Base-by-base conservation (phyloP, 192 early-diverging fungal genomes). In the Umbelopsis ramanniana region DNA sequence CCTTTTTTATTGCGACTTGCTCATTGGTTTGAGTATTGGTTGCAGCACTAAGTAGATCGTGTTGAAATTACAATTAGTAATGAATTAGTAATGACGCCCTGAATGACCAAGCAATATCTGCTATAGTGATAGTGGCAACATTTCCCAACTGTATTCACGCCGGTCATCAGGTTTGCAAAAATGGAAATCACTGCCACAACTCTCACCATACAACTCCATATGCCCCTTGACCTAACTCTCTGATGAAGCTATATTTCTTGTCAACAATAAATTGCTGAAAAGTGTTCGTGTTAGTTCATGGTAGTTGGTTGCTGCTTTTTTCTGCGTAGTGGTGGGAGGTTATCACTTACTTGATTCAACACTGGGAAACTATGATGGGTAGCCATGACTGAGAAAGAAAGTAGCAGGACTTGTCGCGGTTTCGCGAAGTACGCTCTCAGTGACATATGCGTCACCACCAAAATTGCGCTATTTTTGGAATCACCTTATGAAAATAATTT, bases 221-320 rank as follows among this genome's bases (percentile, higher is more conserved):
- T 46, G 95, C 95, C 48, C 95, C 95, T 76, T 94, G 93, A 22
- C 95, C 95, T 71, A 97, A 84, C 75, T 97, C 94, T 43, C 93
- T 84, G 40, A 91, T 82, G 52, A 96, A 85, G 60, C 83, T 84
- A 78, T 92, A 96, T 57, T 82, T 84, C 57, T 68, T 77, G 55
- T 84, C 83, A 43, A 84, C 83, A 69, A 84, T 73, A 57, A 84
- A 84, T 45, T 84, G 77, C 38, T 84, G 76, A 24, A 19, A 37
- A 19, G 17, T 2, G 0, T 4, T 50, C 17, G n/a, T 6, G n/a
- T 50, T 50, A 50, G 57, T 37, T 29, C 29, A 29, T 29, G 29
- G 29, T 3, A 29, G 1, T 29, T 29, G 29, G 29, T 29, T 3
- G 3, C 29, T 29, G 29, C 29, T 29, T 3, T 2, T 29, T 29